These are phyloP conservation scores for Kodamaea anthophila DNA, from an alignment of 1,139 yeast species.

Conservation along the genomic window DNA sequence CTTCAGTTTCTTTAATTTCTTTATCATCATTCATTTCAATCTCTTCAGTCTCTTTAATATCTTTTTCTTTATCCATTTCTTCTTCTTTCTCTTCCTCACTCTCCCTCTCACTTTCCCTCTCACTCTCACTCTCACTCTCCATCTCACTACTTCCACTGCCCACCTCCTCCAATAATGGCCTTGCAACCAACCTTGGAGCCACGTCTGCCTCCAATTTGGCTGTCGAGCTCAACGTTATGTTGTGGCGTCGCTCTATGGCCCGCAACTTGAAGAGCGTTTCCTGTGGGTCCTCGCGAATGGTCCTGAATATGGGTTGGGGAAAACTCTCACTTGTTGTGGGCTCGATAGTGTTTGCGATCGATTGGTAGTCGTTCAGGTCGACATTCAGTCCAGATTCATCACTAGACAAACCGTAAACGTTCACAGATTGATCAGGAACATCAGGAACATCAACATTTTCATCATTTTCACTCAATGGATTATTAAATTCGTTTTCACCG, in stretches of 20 bases:
- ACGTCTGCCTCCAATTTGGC: conserved; percentile 22
- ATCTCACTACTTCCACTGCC: not conserved
- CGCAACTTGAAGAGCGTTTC: conserved; percentile 22
- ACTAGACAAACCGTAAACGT: no score
- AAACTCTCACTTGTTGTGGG: no score
- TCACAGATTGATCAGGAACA: no score
- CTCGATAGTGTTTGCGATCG: no score
- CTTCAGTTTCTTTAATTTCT: not conserved
- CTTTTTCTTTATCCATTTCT: not conserved
- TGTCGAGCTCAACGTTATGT: conserved; percentile 28
- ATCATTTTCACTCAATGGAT: no score
- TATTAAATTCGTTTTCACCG: no score
- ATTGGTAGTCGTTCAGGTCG: no score
- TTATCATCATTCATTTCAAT: not conserved
- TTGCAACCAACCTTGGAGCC: conserved; percentile 1
- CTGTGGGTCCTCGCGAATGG: conserved; percentile 31
- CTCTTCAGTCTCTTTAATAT: not conserved
- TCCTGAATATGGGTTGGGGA: conserved; percentile 23
- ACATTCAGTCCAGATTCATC: no score
- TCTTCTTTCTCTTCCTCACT: not conserved
- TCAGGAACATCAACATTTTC: no score
- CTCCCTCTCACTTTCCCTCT: not conserved
- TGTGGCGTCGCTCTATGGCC: conserved; percentile 27
- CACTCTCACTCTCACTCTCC: not conserved
- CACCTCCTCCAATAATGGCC: conserved; percentile 3